Percentiles rank a stretch among this genome's conserved stretches.
phyloP scores from a whole-genome alignment of 2,329 filamentous ascomycete genomes.

The Scedosporium aurantiacum region DNA sequence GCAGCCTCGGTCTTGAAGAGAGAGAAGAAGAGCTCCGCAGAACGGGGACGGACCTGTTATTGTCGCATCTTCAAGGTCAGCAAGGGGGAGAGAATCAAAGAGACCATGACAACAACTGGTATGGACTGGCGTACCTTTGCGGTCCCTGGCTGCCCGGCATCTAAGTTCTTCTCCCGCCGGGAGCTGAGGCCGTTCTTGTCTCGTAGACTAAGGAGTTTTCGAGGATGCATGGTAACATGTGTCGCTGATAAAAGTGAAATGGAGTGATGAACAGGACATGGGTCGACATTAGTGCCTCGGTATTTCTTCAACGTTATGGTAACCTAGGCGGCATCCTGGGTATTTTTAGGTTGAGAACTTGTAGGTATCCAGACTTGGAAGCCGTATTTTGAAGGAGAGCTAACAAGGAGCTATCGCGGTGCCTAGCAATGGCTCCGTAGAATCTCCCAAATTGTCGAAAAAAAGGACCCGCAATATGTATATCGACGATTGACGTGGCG shows the following conservation, averaged over 20 bases:
- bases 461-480: too few species aligned
- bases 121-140: background rate
- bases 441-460: too few species aligned
- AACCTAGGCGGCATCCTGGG: background rate
- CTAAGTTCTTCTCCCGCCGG: conserved; percentile 22
- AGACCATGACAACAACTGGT: background rate
- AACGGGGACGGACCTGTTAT: conserved; percentile 37
- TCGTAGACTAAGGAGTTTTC: conserved; percentile 59
- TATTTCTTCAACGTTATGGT: background rate
- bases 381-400: too few species aligned
- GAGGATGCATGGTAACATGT: conserved; percentile 39
- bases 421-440: too few species aligned
- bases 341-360: background rate
- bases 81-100: background rate
- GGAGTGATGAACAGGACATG: background rate
- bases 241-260: background rate
- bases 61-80: background rate
- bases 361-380: too few species aligned
- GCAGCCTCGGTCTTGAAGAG: conserved; percentile 53
- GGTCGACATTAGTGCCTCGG: background rate
- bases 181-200: conserved; percentile 47
- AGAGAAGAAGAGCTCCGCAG: conserved; percentile 47
- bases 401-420: too few species aligned
- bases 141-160: background rate
- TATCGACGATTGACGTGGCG: too few species aligned